Percentiles rank a stretch among this genome's conserved stretches.
phyloP scores from a whole-genome alignment of 176 grass and related monocot species.

The Alopecurus myosuroides region DNA sequence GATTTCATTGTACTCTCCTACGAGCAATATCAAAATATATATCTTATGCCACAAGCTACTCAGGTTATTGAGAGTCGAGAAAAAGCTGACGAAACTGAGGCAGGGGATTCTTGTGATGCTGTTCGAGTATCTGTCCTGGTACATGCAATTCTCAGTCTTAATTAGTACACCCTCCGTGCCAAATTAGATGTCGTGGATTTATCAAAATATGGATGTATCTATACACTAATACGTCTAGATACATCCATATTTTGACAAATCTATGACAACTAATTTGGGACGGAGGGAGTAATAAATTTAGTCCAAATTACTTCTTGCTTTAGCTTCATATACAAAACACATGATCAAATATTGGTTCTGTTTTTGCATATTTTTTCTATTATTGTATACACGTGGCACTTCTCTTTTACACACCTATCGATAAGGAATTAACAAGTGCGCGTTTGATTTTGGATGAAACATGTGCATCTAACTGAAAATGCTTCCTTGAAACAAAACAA shows the following conservation, averaged over 20 bases:
- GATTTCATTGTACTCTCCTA: slow-evolving; percentile 1
- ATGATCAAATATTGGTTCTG: background rate
- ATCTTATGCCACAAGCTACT: slow-evolving; percentile 15
- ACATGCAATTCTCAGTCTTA: slow-evolving; percentile 28
- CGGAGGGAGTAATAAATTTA: background rate
- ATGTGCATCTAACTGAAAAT: background rate
- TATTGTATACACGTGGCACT: background rate
- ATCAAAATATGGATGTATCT: too few species aligned
- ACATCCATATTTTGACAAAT: too few species aligned
- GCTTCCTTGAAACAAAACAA: background rate
- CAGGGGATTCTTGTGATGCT: slow-evolving; percentile 69
- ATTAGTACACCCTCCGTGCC: too few species aligned
- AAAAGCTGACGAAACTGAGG: slow-evolving; percentile 54
- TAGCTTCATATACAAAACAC: background rate
- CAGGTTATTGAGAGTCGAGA: slow-evolving; percentile 92
- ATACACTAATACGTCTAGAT: too few species aligned
- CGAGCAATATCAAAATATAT: background rate
- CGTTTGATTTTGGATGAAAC: background rate
- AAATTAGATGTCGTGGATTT: too few species aligned
- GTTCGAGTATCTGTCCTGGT: slow-evolving; percentile 93
- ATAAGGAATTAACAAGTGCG: background rate
- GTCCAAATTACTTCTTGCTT: background rate
- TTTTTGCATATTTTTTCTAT: background rate
- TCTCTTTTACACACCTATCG: background rate
- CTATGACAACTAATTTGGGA: too few species aligned